Conservation (phyloP, 2,329 filamentous ascomycete genomes). For the Bipolaris oryzae region DNA sequence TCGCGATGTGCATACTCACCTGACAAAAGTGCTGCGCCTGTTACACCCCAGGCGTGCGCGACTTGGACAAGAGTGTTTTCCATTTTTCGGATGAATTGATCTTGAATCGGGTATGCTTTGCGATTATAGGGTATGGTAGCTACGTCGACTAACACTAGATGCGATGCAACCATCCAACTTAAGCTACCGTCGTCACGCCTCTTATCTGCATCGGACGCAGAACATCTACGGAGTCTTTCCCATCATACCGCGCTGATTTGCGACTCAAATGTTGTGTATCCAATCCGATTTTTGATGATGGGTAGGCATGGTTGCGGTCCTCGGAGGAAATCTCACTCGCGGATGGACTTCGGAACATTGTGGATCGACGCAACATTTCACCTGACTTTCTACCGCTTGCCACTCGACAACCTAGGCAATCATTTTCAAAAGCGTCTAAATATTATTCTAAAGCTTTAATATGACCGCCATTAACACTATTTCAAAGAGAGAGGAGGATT, state of each 20-base stretch:
- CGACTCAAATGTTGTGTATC: background rate
- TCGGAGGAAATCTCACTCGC: conserved; percentile 4
- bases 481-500: too few species aligned
- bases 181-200: background rate
- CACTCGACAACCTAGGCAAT: background rate
- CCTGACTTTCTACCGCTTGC: background rate
- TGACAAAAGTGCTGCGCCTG: conserved; percentile 6
- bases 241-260: background rate
- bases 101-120: background rate
- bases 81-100: background rate
- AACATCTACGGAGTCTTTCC: background rate
- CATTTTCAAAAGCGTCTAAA: background rate
- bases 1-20: background rate
- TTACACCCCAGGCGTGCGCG: conserved; percentile 1
- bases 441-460: background rate
- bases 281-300: background rate
- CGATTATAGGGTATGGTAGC: background rate
- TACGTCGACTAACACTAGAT: background rate
- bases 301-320: background rate
- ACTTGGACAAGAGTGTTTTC: background rate
- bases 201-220: background rate
- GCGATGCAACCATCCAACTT: background rate
- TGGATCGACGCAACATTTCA: background rate
- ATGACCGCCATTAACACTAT: too few species aligned
- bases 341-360: background rate